Base-by-base conservation (phyloP, 179 eudicot species). In the Nepenthes alata region DNA sequence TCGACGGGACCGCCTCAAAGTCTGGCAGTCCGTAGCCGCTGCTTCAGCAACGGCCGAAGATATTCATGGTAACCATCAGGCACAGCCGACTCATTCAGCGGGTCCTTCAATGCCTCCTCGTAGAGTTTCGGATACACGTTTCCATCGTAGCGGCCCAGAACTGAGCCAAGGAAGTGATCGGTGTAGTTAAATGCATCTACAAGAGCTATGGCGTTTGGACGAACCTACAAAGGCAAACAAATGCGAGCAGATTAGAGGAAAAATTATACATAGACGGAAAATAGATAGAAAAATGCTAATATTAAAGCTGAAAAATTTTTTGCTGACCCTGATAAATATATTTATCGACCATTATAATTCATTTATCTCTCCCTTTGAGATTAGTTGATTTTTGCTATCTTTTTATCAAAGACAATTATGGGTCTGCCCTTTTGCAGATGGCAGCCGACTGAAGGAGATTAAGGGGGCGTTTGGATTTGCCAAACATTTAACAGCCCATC, bases 121-220 rank as follows among this genome's bases (percentile, higher is more conserved):
- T 91, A 91, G 16, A 91, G 88, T 73, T 91, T 91, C 1, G 91
- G 93, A 57, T 90, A 87, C 60, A 87, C 97, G 66, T 90, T 87
- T 35, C 97, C 97, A 55, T 79, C 97, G 53, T 84, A 89, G 3
- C 97, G 82, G 38, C 98, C 98, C 25, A 93, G 89, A 68, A 80
- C 83, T 6, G 98, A 89, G 63, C 90, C 81, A 0, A 91, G 96
- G 83, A 59, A 91, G 79, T 91, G 98, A 63, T 91, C 96, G 0
- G 96, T 84, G 81, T 91, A 81, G 75, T 86, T 91, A 75, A 91
- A 91, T 16, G 96, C 75, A 64, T 91, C 98, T n/a, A 91, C 98
- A 10, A 91, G 87, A 4, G 93, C 87, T 47, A 91, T 72, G 14
- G 90, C 90, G 45, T 93, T 93, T 47, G 98, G 98, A 16, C 96